Percentiles rank a stretch among this genome's conserved stretches.
Conservation (phyloP, 2,329 filamentous ascomycete genomes). For the Xylariaceae sp. region DNA sequence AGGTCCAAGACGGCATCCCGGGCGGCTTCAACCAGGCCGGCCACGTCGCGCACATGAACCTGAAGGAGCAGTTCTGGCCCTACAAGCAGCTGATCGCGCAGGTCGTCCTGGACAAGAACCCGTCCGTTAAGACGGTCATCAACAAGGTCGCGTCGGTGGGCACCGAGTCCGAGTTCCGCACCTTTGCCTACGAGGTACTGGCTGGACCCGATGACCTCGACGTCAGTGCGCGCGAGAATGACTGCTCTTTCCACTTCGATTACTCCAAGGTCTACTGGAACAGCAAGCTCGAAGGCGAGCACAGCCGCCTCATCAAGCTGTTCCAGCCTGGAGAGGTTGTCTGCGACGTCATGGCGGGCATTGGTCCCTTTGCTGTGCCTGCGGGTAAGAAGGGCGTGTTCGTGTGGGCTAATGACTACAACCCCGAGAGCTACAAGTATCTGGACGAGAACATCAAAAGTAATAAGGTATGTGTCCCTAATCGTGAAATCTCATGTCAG, state of each 20-base stretch:
- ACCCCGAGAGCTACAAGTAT: constrained; percentile 77
- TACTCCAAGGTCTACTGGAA: constrained; percentile 99
- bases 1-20: constrained; percentile 68
- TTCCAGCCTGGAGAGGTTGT: constrained; percentile 86
- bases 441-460: constrained; percentile 64
- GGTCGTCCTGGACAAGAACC: constrained; percentile 87
- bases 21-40: constrained; percentile 84
- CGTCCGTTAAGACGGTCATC: constrained; percentile 78
- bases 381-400: constrained; percentile 87
- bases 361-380: constrained; percentile 90
- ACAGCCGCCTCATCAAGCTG: constrained; percentile 69
- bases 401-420: constrained; percentile 96
- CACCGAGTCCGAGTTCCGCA: constrained; percentile 78
- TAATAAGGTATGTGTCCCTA: constrained; percentile 64
- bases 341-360: constrained; percentile 95
- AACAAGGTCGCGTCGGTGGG: constrained; percentile 93
- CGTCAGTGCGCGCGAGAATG: constrained; percentile 76
- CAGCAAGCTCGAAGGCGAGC: constrained; percentile 82
- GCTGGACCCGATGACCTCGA: constrained; percentile 75
- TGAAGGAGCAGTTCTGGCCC: constrained; percentile 74
- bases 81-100: constrained; percentile 81
- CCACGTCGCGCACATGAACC: constrained; percentile 89
- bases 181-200: constrained; percentile 88
- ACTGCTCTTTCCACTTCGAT: constrained; percentile 87
- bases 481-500: neutral